Evolutionary conservation across 805 yeast genomes (phyloP).

Genomic region (Teunomyces pallodes): DNA sequence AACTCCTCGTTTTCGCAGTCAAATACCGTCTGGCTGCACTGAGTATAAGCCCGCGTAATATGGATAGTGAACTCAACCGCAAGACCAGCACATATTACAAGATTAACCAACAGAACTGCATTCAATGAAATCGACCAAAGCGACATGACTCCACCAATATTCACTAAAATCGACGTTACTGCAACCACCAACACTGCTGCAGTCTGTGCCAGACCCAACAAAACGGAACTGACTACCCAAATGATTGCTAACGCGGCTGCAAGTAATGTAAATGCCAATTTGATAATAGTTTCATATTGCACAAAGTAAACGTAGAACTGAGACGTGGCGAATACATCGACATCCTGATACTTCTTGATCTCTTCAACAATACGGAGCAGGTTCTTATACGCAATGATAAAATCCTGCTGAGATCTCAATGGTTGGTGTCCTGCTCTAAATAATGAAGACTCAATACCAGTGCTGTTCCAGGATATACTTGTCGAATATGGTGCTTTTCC

Average conservation of each 20-base stretch:
- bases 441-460: conserved; percentile 52
- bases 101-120: conserved; percentile 85
- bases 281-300: conserved; percentile 70
- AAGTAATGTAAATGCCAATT: conserved; percentile 55
- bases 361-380: conserved; percentile 66
- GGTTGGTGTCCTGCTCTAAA: conserved; percentile 82
- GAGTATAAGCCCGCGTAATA: conserved; percentile 73
- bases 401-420: conserved; percentile 77
- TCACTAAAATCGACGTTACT: conserved; percentile 61
- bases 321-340: conserved; percentile 81
- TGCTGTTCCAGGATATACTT: conserved; percentile 47
- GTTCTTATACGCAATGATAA: conserved; percentile 73
- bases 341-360: conserved; percentile 36
- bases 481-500: conserved; percentile 89
- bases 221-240: conserved; percentile 48
- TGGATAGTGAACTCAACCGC: conserved; percentile 94
- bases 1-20: conserved; percentile 4
- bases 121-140: conserved; percentile 74
- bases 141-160: conserved; percentile 80
- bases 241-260: conserved; percentile 52
- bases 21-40: neutral
- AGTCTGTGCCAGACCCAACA: conserved; percentile 66
- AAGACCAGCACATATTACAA: conserved; percentile 88
- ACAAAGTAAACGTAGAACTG: conserved; percentile 92
- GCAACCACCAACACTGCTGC: conserved; percentile 56